phyloP scores from a whole-genome alignment of 768 basidiomycete genomes.

The Pleurotus platypus region DNA sequence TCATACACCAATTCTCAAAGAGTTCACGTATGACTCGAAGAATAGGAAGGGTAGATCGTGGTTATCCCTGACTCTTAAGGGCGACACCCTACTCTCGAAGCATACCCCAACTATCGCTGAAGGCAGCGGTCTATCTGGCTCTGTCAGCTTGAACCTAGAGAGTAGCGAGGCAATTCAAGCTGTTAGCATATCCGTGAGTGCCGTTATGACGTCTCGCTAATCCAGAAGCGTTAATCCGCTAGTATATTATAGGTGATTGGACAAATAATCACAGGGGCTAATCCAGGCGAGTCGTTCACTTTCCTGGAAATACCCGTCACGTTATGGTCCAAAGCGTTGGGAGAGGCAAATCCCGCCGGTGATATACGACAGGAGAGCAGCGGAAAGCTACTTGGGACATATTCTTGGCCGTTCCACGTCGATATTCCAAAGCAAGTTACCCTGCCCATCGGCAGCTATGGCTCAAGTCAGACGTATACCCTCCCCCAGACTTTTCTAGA shows the following conservation, averaged over 20 bases:
- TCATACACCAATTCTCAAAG: not conserved
- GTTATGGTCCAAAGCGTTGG: slow-evolving; percentile 33
- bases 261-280: slow-evolving; percentile 34
- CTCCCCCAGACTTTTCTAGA: slow-evolving; percentile 38
- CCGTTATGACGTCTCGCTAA: slow-evolving; percentile 5
- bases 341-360: slow-evolving; percentile 20
- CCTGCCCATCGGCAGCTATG: slow-evolving; percentile 14
- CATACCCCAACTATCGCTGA: slow-evolving; percentile 31
- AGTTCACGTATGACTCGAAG: slow-evolving; percentile 2
- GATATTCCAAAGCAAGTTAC: slow-evolving; percentile 35
- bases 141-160: slow-evolving; percentile 28
- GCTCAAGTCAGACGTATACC: slow-evolving; percentile 20
- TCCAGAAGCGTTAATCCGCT: not conserved
- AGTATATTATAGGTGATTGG: slow-evolving; percentile 27
- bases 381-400: slow-evolving; percentile 30
- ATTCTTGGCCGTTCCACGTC: slow-evolving; percentile 34
- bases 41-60: slow-evolving; percentile 5
- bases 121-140: slow-evolving; percentile 29
- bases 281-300: slow-evolving; percentile 25
- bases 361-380: slow-evolving; percentile 11
- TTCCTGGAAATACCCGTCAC: slow-evolving; percentile 31
- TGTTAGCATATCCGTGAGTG: slow-evolving; percentile 45
- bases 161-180: slow-evolving; percentile 43
- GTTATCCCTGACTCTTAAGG: slow-evolving; percentile 1
- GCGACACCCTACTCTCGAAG: slow-evolving; percentile 9